phyloP scores from a whole-genome alignment of 805 yeast genomes.

The Saccharomycopsis sp. region DNA sequence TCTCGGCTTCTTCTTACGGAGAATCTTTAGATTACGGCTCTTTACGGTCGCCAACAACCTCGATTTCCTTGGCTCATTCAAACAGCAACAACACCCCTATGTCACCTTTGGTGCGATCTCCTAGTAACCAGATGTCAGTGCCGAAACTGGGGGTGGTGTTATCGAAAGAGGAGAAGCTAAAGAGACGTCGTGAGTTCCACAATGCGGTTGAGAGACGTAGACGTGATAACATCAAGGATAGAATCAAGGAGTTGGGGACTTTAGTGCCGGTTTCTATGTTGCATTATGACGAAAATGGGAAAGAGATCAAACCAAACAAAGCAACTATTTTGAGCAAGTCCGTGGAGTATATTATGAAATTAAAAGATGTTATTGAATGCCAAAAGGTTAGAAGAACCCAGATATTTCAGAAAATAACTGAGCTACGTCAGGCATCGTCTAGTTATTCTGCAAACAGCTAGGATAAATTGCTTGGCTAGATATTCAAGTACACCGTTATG shows the following conservation, averaged over 20 bases:
- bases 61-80: slow-evolving; percentile 9
- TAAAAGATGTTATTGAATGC: slow-evolving; percentile 50
- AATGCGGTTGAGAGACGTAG: slow-evolving; percentile 92
- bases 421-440: slow-evolving; percentile 22
- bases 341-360: slow-evolving; percentile 69
- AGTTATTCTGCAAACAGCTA: not conserved
- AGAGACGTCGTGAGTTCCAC: slow-evolving; percentile 80
- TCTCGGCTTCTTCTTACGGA: slow-evolving; percentile 19
- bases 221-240: slow-evolving; percentile 83
- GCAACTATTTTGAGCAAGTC: slow-evolving; percentile 69
- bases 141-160: slow-evolving; percentile 27
- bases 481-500: not conserved
- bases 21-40: slow-evolving; percentile 18
- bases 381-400: slow-evolving; percentile 45
- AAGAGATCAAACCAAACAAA: slow-evolving; percentile 76
- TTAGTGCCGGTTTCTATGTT: slow-evolving; percentile 74
- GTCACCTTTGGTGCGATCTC: slow-evolving; percentile 14
- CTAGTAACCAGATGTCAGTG: slow-evolving; percentile 20
- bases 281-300: slow-evolving; percentile 39
- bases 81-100: slow-evolving; percentile 7
- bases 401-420: slow-evolving; percentile 34
- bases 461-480: not conserved
- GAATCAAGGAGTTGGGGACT: slow-evolving; percentile 74
- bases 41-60: slow-evolving; percentile 14
- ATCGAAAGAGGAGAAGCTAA: slow-evolving; percentile 61